Percentiles rank a stretch among this genome's conserved stretches.
These are phyloP conservation scores for Trichoderma sp. DNA, from an alignment of 2,329 filamentous ascomycete genomes.

Conservation along the genomic window DNA sequence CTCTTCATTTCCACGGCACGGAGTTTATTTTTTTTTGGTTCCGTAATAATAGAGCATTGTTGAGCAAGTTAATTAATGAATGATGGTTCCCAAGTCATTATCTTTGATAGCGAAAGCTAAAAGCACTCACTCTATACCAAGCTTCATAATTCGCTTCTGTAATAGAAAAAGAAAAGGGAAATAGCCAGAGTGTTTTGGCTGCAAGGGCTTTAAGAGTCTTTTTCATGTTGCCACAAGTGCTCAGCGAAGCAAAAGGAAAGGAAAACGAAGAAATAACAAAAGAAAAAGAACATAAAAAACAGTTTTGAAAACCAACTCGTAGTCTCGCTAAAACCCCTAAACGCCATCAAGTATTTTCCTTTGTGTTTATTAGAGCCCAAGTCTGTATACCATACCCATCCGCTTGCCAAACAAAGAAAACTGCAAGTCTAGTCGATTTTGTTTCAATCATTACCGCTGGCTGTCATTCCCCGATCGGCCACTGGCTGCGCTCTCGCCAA, in stretches of 20 bases:
- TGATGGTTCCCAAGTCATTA: conserved; percentile 18
- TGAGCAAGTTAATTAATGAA: neutral
- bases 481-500: conserved; percentile 66
- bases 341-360: conserved; percentile 8
- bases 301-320: neutral
- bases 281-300: neutral
- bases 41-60: neutral
- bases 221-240: neutral
- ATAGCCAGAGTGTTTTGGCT: neutral
- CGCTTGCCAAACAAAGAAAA: neutral
- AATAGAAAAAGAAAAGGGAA: neutral
- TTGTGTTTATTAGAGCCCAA: neutral
- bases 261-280: neutral
- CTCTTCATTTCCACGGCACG: neutral
- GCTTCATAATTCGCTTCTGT: conserved; percentile 7
- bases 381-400: neutral
- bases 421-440: neutral
- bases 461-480: conserved; percentile 35
- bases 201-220: neutral
- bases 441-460: neutral
- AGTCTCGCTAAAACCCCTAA: conserved; percentile 3
- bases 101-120: conserved; percentile 2
- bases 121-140: neutral
- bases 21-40: neutral
- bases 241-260: neutral